A percentile compares a stretch with the other conserved stretches of the same genome.
Evolutionary conservation across 805 yeast species (phyloP).

Genomic region (Barnettozyma sp.): DNA sequence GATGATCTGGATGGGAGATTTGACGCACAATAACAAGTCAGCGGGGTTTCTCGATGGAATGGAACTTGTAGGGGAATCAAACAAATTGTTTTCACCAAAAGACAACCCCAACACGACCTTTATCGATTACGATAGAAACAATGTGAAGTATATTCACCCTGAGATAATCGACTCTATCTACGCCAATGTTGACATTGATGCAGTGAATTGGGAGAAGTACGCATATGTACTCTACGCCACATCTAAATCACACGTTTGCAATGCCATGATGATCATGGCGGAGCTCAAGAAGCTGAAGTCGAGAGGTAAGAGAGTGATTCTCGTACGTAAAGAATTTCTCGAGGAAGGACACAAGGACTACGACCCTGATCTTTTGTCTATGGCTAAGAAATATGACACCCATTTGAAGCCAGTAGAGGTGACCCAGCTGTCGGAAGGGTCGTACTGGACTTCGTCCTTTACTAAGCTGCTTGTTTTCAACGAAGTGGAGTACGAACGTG

Average conservation of each 20-base stretch:
- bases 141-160: slow-evolving; percentile 19
- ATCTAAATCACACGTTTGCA: slow-evolving; percentile 40
- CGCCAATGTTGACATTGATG: slow-evolving; percentile 13
- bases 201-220: slow-evolving; percentile 35
- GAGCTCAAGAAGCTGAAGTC: slow-evolving; percentile 33
- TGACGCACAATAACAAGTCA: no score
- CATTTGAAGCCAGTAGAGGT: slow-evolving; percentile 15
- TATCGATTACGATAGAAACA: slow-evolving; percentile 19
- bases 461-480: slow-evolving; percentile 50
- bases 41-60: no score
- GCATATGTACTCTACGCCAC: slow-evolving; percentile 64
- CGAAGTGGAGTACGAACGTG: slow-evolving; percentile 40
- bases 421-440: not conserved
- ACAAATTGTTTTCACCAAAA: not conserved
- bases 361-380: slow-evolving; percentile 4
- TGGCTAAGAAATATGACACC: slow-evolving; percentile 10
- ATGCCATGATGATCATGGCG: slow-evolving; percentile 42
- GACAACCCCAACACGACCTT: slow-evolving; percentile 4
- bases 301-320: slow-evolving; percentile 40
- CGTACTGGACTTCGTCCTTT: slow-evolving; percentile 32
- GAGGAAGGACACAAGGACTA: slow-evolving; percentile 12
- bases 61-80: no score
- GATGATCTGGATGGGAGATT: no score
- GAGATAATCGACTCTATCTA: slow-evolving; percentile 19
- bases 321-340: slow-evolving; percentile 30